Percentiles rank a stretch among this genome's conserved stretches.
These are phyloP conservation scores for Amanita jacksonii DNA, from an alignment of 768 basidiomycete species.

Conservation along the genomic window DNA sequence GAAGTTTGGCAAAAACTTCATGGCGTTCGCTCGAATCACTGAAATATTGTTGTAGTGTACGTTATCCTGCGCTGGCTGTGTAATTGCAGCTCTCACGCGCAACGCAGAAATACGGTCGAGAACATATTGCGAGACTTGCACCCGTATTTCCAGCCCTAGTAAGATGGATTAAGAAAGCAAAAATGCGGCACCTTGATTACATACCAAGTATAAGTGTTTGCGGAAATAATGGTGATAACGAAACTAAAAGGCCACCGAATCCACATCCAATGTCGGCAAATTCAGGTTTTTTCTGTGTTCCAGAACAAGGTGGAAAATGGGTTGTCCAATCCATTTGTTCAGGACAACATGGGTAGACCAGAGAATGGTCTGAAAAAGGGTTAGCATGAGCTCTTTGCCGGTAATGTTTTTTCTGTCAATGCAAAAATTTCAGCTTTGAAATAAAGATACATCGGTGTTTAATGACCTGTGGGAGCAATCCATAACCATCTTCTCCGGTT, in stretches of 20 bases:
- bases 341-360: conserved; percentile 81
- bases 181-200: conserved; percentile 14
- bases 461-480: conserved; percentile 42
- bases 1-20: conserved; percentile 98
- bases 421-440: conserved; percentile 3
- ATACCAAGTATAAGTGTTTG: conserved; percentile 89
- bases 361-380: conserved; percentile 79
- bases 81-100: conserved; percentile 45
- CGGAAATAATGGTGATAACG: conserved; percentile 85
- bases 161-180: conserved; percentile 5
- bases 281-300: conserved; percentile 61
- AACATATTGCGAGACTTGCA: conserved; percentile 94
- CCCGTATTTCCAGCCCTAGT: conserved; percentile 92
- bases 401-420: conserved; percentile 68
- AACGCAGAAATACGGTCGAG: conserved; percentile 90
- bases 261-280: conserved; percentile 98
- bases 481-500: conserved; percentile 9
- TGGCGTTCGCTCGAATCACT: conserved; percentile 90
- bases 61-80: conserved; percentile 17
- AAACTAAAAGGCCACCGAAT: conserved; percentile 87
- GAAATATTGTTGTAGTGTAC: conserved; percentile 79
- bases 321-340: conserved; percentile 67
- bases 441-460: neutral
- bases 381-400: conserved; percentile 79
- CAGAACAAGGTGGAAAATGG: conserved; percentile 70